These are phyloP conservation scores for Monosporascus sp. DNA, from an alignment of 2,329 filamentous ascomycete genomes.

Conservation along the genomic window DNA sequence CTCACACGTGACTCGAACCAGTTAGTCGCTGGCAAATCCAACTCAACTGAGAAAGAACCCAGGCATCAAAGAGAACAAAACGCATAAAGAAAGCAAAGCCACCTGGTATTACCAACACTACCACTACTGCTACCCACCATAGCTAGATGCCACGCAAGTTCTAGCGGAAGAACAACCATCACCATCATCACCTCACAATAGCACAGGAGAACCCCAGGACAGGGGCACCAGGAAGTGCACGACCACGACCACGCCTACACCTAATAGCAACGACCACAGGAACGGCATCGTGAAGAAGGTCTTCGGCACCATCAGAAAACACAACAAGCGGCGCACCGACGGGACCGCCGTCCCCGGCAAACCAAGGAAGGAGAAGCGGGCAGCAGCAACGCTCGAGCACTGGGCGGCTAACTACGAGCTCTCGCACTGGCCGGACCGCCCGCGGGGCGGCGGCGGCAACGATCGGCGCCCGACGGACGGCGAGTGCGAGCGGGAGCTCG, in stretches of 20 bases:
- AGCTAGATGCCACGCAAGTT: no score
- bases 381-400: conserved; percentile 1
- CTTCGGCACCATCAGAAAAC: not conserved
- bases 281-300: not conserved
- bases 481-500: conserved; percentile 6
- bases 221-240: not conserved
- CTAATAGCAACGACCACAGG: not conserved
- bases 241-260: not conserved
- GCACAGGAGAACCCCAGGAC: not conserved
- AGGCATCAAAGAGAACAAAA: no score
- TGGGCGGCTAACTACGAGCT: conserved; percentile 9
- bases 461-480: conserved; percentile 2
- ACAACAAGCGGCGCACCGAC: not conserved
- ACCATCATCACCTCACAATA: no score
- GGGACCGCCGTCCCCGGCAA: not conserved
- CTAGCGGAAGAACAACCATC: no score
- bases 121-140: no score
- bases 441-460: conserved; percentile 5
- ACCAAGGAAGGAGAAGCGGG: no score
- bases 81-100: no score
- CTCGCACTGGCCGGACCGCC: conserved; percentile 13
- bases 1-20: no score
- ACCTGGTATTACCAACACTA: no score
- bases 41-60: no score
- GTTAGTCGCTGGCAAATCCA: no score